A percentile compares a stretch with the other conserved stretches of the same genome.
These are phyloP conservation scores for Dryas integrifolia DNA, from an alignment of 331 rosid species.

Conservation along the genomic window DNA sequence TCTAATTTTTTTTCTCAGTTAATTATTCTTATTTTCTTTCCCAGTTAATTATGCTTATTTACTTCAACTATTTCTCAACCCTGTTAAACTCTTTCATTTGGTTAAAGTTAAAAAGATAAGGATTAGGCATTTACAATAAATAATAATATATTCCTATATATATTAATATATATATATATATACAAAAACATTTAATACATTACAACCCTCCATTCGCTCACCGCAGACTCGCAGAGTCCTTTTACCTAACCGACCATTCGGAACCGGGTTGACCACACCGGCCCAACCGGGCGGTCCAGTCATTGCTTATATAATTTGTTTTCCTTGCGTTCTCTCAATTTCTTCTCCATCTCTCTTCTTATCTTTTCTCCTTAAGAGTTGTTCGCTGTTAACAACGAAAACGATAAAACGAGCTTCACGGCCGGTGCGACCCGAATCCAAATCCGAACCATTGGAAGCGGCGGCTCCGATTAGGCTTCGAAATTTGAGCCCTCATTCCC, in stretches of 20 bases:
- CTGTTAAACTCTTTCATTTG: no score
- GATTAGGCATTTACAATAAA: not conserved
- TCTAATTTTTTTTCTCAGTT: no score
- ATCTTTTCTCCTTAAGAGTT: slow-evolving; percentile 32
- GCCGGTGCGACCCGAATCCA: slow-evolving; percentile 44
- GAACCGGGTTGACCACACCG: not conserved
- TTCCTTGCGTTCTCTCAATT: slow-evolving; percentile 12
- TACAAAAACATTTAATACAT: not conserved
- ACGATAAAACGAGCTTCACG: slow-evolving; percentile 32
- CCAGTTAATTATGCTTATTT: no score
- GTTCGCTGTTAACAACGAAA: slow-evolving; percentile 24
- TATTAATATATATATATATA: no score
- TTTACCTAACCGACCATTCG: slow-evolving; percentile 10
- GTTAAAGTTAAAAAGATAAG: not conserved
- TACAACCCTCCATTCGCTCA: slow-evolving; percentile 1
- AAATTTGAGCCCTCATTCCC: slow-evolving; percentile 32
- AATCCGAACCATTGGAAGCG: slow-evolving; percentile 28
- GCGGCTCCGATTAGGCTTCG: slow-evolving; percentile 37
- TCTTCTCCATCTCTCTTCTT: slow-evolving; percentile 47
- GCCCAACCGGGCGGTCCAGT: not conserved
- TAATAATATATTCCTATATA: no score
- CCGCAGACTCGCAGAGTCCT: not conserved
- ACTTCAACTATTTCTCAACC: no score
- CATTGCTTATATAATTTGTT: slow-evolving; percentile 23
- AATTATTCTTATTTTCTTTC: no score